Conservation (phyloP, 768 basidiomycete genomes). For the Roridomyces roridus region DNA sequence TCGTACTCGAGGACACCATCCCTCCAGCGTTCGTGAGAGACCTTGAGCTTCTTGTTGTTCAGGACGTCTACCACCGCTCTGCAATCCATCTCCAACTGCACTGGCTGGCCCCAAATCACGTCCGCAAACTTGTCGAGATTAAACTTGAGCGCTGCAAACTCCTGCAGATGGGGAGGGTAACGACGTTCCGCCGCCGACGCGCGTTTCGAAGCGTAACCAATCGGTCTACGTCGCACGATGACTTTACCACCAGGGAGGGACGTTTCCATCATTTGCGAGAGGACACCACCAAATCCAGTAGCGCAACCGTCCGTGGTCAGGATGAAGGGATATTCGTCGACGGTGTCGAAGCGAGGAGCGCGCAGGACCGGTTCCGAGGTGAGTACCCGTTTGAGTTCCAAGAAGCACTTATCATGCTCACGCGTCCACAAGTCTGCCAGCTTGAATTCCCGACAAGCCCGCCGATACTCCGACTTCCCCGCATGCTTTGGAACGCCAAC, state of each 20-base stretch:
- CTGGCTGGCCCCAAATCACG: constrained; percentile 30
- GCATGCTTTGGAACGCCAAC: constrained; percentile 26
- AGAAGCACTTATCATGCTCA: constrained; percentile 30
- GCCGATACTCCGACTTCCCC: constrained; percentile 31
- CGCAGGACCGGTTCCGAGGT: constrained; percentile 28
- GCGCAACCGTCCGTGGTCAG: constrained; percentile 37
- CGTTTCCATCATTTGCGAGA: constrained; percentile 28
- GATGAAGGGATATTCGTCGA: constrained; percentile 33
- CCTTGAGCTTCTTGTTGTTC: constrained; percentile 27
- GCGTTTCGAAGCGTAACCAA: constrained; percentile 41
- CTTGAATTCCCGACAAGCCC: constrained; percentile 26
- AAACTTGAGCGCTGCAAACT: constrained; percentile 33
- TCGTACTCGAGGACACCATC: constrained; percentile 32
- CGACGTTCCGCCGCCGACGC: constrained; percentile 36
- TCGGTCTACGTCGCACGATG: constrained; percentile 29
- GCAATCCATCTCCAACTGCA: constrained; percentile 23
- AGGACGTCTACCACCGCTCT: constrained; percentile 32
- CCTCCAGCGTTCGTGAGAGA: constrained; percentile 32
- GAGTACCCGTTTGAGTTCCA: constrained; percentile 28
- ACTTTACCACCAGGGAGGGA: constrained; percentile 17
- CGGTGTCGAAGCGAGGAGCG: constrained; percentile 29
- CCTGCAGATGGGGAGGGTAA: constrained; percentile 38
- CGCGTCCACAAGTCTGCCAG: constrained; percentile 21
- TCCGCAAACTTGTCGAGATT: constrained; percentile 26
- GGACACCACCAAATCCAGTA: constrained; percentile 32